These are phyloP conservation scores for Penicillium angulare DNA, from an alignment of 495 filamentous ascomycete genomes.

Conservation along the genomic window DNA sequence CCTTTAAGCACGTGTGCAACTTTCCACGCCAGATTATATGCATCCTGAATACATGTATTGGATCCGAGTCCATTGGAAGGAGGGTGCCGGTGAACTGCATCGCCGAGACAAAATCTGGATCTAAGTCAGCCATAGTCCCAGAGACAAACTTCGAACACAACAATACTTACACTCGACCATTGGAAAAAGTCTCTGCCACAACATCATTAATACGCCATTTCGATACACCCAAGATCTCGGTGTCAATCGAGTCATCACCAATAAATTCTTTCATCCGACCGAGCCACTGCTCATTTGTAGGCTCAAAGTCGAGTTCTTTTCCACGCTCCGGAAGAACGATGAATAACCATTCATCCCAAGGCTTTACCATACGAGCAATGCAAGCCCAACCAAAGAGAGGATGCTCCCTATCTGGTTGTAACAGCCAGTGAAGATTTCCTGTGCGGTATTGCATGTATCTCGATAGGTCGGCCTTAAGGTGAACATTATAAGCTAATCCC, in stretches of 20 bases:
- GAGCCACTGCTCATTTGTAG: slow-evolving; percentile 41
- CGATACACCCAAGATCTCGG: slow-evolving; percentile 42
- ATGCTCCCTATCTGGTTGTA: slow-evolving; percentile 46
- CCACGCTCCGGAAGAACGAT: slow-evolving; percentile 45
- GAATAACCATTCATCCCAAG: slow-evolving; percentile 58
- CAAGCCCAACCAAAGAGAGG: slow-evolving; percentile 39
- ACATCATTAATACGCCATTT: slow-evolving; percentile 55
- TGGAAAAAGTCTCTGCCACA: slow-evolving; percentile 45
- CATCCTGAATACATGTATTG: slow-evolving; percentile 56
- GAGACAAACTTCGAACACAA: neutral
- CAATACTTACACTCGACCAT: slow-evolving; percentile 30
- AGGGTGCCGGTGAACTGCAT: slow-evolving; percentile 53
- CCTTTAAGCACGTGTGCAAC: slow-evolving; percentile 47
- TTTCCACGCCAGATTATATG: slow-evolving; percentile 58
- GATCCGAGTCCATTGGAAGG: slow-evolving; percentile 50
- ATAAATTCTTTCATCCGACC: slow-evolving; percentile 45
- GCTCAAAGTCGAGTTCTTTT: slow-evolving; percentile 28
- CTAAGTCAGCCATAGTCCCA: slow-evolving; percentile 40
- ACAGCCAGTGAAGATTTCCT: slow-evolving; percentile 58
- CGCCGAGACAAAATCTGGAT: slow-evolving; percentile 50
- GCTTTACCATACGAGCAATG: slow-evolving; percentile 52
- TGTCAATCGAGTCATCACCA: slow-evolving; percentile 43
- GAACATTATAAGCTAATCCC: slow-evolving; percentile 53
- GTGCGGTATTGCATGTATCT: slow-evolving; percentile 45
- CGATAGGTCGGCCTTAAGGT: slow-evolving; percentile 52